Conservation (phyloP, 2,329 filamentous ascomycete species). For the Raffaelea deltoideospora region DNA sequence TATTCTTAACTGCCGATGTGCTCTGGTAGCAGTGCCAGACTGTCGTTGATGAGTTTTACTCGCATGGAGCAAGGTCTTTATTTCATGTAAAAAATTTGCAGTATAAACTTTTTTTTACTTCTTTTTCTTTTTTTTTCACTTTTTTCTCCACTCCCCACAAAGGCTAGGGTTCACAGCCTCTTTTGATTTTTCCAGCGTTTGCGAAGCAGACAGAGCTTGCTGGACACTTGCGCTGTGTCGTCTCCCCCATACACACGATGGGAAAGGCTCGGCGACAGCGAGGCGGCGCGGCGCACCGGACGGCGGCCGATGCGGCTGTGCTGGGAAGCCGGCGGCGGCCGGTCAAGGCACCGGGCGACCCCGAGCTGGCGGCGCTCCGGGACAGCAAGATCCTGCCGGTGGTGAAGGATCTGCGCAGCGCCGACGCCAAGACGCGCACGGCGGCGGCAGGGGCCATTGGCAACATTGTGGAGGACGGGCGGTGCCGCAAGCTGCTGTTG, state of each 20-base stretch:
- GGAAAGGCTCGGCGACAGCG: slow-evolving; percentile 43
- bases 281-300: slow-evolving; percentile 28
- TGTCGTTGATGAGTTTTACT: too few relatives aligned
- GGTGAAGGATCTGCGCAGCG: slow-evolving; percentile 42
- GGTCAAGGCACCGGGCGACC: slow-evolving; percentile 46
- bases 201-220: too few relatives aligned
- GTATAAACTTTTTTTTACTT: background rate
- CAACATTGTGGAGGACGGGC: slow-evolving; percentile 45
- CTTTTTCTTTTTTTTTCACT: background rate
- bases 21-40: too few relatives aligned
- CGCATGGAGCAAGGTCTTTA: too few relatives aligned
- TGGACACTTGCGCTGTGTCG: too few relatives aligned
- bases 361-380: slow-evolving; percentile 46
- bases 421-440: slow-evolving; percentile 43
- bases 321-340: slow-evolving; percentile 15
- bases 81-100: background rate
- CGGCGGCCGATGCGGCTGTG: slow-evolving; percentile 38
- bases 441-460: slow-evolving; percentile 43
- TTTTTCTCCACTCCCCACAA: background rate
- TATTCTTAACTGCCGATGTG: too few relatives aligned
- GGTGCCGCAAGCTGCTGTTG: slow-evolving; percentile 48
- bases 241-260: too few relatives aligned
- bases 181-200: too few relatives aligned
- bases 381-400: slow-evolving; percentile 49
- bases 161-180: too few relatives aligned